These are phyloP conservation scores for Lichtheimia hyalospora DNA, from an alignment of 371 early-diverging fungal species.

Conservation along the genomic window DNA sequence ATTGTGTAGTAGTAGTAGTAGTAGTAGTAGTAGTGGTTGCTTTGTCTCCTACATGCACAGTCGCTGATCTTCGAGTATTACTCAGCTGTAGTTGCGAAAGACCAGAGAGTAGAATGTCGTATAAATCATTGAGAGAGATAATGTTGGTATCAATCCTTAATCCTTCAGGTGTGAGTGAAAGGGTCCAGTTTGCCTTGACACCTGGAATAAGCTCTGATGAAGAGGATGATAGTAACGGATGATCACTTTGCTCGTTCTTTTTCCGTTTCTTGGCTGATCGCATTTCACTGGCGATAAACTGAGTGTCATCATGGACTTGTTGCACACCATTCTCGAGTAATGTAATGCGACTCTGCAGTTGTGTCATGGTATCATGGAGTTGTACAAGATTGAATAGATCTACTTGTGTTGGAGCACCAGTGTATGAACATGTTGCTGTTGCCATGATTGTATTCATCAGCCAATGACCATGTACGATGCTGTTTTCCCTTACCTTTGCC, in stretches of 20 bases:
- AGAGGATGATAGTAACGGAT: background rate
- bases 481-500: conserved; percentile 32
- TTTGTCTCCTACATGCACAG: background rate
- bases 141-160: conserved; percentile 46
- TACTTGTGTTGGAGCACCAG: conserved; percentile 48
- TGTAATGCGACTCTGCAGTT: conserved; percentile 30
- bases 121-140: conserved; percentile 37
- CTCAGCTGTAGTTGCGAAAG: conserved; percentile 20
- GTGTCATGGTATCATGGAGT: conserved; percentile 40
- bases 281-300: conserved; percentile 32
- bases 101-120: conserved; percentile 40
- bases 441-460: conserved; percentile 1
- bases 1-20: background rate
- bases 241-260: background rate
- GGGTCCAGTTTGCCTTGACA: conserved; percentile 33
- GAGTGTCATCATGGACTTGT: conserved; percentile 30
- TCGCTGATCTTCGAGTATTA: background rate
- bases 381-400: conserved; percentile 49
- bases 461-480: background rate
- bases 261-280: background rate
- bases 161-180: conserved; percentile 41
- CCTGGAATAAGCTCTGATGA: conserved; percentile 5
- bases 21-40: background rate
- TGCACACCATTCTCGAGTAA: conserved; percentile 35
- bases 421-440: conserved; percentile 43